These are phyloP conservation scores for Patellaria atrata DNA, from an alignment of 495 filamentous ascomycete species.

Conservation along the genomic window DNA sequence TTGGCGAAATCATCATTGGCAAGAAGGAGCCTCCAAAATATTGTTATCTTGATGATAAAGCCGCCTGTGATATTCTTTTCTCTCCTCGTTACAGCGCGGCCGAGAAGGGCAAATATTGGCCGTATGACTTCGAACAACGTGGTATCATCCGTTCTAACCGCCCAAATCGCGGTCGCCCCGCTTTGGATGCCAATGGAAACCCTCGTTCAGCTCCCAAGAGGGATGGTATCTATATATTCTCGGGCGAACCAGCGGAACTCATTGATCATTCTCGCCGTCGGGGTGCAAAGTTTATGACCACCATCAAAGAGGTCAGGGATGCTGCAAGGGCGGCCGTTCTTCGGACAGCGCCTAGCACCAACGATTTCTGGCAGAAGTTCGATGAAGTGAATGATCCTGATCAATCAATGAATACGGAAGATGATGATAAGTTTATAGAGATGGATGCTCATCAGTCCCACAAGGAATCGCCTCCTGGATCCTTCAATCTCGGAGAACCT, in stretches of 20 bases:
- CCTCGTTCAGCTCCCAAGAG: slow-evolving; percentile 1
- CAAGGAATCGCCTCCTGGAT: too few species aligned
- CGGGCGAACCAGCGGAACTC: slow-evolving; percentile 5
- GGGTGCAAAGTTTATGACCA: too few species aligned
- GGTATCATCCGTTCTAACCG: slow-evolving; percentile 16
- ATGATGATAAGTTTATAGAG: too few species aligned
- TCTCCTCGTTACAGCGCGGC: slow-evolving; percentile 12
- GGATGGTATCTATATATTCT: slow-evolving; percentile 2
- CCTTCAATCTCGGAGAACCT: too few species aligned
- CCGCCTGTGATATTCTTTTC: slow-evolving; percentile 14
- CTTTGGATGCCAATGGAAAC: slow-evolving; percentile 5
- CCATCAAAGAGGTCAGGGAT: too few species aligned
- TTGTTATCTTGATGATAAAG: slow-evolving; percentile 22
- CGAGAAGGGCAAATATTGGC: slow-evolving; percentile 13
- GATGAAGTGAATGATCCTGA: too few species aligned
- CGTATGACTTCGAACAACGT: slow-evolving; percentile 17
- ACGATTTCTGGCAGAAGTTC: too few species aligned
- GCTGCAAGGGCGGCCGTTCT: too few species aligned
- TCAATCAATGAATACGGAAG: too few species aligned
- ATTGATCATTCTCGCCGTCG: too few species aligned
- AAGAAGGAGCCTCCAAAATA: slow-evolving; percentile 21
- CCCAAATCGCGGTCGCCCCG: slow-evolving; percentile 19
- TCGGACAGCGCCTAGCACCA: too few species aligned
- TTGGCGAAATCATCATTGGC: slow-evolving; percentile 3
- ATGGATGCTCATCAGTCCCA: too few species aligned